These are phyloP conservation scores for Lippia alba DNA, from an alignment of 305 asterid species.

Conservation along the genomic window DNA sequence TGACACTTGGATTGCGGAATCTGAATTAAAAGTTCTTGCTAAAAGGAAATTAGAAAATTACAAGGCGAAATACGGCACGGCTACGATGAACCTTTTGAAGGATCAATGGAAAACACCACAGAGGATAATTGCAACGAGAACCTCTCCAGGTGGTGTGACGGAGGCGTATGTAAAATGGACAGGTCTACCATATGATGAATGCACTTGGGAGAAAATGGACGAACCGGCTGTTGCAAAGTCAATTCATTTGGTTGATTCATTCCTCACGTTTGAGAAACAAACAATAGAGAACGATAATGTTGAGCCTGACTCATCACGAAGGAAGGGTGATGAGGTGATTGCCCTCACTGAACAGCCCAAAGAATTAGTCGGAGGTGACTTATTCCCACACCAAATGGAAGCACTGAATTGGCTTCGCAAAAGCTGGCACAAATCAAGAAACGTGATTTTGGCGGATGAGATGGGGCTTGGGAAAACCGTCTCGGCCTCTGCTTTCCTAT, in stretches of 20 bases:
- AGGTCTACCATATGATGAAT: constrained; percentile 90
- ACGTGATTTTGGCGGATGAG: constrained; percentile 98
- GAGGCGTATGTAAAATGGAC: constrained; percentile 91
- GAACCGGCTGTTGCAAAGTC: constrained; percentile 73
- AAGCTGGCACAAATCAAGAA: constrained; percentile 91
- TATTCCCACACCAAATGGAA: constrained; percentile 98
- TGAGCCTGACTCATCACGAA: constrained; percentile 48
- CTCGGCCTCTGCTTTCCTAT: constrained; percentile 94
- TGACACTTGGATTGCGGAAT: constrained; percentile 87
- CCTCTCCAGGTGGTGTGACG: constrained; percentile 62
- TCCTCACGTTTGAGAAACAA: constrained; percentile 74
- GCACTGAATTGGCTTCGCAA: constrained; percentile 98
- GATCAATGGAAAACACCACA: constrained; percentile 96
- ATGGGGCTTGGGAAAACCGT: constrained; percentile 99
- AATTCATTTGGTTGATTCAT: constrained; percentile 69
- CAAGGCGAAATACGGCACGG: constrained; percentile 85
- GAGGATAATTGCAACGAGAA: constrained; percentile 76
- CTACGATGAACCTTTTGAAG: constrained; percentile 75
- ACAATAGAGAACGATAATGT: constrained; percentile 60
- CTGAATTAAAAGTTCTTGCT: constrained; percentile 80
- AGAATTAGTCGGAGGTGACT: constrained; percentile 82
- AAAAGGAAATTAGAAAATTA: constrained; percentile 92
- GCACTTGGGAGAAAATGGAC: constrained; percentile 95
- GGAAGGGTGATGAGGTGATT: constrained; percentile 59
- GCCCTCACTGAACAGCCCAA: constrained; percentile 91